Evolutionary conservation across 257 asterid species (phyloP).

Genomic region (Gentiana macrophylla): DNA sequence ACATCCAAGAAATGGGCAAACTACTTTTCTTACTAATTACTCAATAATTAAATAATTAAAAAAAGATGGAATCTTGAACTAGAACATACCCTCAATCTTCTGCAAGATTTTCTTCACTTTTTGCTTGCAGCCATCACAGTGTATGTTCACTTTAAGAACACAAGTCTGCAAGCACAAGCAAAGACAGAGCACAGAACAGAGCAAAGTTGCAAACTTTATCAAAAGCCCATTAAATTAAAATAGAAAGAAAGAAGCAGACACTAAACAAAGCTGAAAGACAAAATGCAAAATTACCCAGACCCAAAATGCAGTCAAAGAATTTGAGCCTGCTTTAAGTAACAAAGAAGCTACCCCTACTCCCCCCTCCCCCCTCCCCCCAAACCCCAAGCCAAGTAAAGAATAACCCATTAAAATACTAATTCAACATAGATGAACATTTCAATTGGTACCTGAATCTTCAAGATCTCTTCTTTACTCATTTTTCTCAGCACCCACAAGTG

Average conservation of each 20-base stretch:
- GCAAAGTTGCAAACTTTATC: conserved; percentile 32
- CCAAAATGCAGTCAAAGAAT: conserved; percentile 10
- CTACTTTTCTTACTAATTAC: too few species aligned
- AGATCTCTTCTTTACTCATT: conserved; percentile 91
- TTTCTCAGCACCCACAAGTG: conserved; percentile 15
- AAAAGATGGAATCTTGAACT: conserved; percentile 13
- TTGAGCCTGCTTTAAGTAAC: conserved; percentile 9
- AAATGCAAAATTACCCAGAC: conserved; percentile 5
- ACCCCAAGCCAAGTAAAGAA: too few species aligned
- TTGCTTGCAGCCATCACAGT: conserved; percentile 92
- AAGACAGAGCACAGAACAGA: conserved; percentile 32
- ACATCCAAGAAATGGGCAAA: too few species aligned
- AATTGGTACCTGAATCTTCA: conserved; percentile 78
- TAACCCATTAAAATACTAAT: not conserved
- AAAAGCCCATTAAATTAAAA: conserved; percentile 2
- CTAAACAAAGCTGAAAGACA: not conserved
- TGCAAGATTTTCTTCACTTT: conserved; percentile 92
- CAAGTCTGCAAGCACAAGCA: conserved; percentile 83
- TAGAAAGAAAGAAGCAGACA: conserved; percentile 6
- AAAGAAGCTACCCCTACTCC: not conserved
- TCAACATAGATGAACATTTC: conserved; percentile 6
- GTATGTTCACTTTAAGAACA: conserved; percentile 86
- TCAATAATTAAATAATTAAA: too few species aligned
- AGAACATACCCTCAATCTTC: conserved; percentile 70
- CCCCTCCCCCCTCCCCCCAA: not conserved